These are phyloP conservation scores for Nothophaeocryptopus gaeumannii DNA, from an alignment of 2,329 filamentous ascomycete genomes.

Conservation along the genomic window DNA sequence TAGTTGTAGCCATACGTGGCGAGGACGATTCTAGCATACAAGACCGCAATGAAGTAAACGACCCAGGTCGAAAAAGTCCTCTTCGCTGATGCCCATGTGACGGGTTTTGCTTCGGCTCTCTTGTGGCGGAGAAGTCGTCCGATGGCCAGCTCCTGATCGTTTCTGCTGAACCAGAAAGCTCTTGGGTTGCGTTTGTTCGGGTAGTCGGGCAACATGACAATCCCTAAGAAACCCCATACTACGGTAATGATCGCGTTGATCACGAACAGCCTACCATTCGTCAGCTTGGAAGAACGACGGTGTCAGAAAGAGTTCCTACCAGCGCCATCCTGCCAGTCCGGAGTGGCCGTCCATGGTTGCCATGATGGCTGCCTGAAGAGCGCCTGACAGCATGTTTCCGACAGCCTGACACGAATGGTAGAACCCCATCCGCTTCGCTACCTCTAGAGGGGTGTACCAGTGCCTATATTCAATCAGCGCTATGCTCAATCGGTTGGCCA, in stretches of 20 bases:
- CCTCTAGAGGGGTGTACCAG: conserved; percentile 29
- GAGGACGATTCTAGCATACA: conserved; percentile 48
- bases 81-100: conserved; percentile 45
- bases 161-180: conserved; percentile 47
- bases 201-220: conserved; percentile 40
- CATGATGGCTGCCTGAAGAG: conserved; percentile 29
- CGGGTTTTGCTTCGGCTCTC: conserved; percentile 46
- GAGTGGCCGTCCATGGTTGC: conserved; percentile 32
- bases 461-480: neutral
- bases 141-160: conserved; percentile 44
- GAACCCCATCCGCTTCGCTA: conserved; percentile 27
- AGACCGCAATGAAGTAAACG: conserved; percentile 45
- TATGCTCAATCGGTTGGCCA: too few relatives aligned
- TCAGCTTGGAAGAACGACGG: too few relatives aligned
- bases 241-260: conserved; percentile 40
- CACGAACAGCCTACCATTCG: conserved; percentile 29
- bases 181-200: conserved; percentile 37
- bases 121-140: conserved; percentile 45
- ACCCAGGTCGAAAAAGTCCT: conserved; percentile 47
- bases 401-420: conserved; percentile 28
- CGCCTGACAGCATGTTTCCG: conserved; percentile 28
- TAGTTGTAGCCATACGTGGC: conserved; percentile 50
- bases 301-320: conserved; percentile 15
- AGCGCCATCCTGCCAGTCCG: conserved; percentile 38
- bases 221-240: conserved; percentile 34